phyloP scores from a whole-genome alignment of 106 monocot genomes.

The Hemerocallis citrina region DNA sequence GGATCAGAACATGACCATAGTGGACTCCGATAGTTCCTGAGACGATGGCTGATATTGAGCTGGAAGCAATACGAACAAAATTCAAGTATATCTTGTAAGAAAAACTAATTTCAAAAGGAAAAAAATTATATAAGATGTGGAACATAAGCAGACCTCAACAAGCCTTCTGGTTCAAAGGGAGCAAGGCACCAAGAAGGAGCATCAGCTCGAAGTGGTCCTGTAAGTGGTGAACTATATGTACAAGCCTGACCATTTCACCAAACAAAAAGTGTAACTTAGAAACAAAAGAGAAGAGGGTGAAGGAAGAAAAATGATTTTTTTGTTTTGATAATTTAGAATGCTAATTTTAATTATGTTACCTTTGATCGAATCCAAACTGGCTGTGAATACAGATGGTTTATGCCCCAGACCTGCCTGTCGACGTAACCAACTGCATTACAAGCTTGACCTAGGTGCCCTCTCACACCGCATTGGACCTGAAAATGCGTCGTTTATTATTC shows the following conservation, averaged over 20 bases:
- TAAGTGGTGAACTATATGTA: slow-evolving; percentile 25
- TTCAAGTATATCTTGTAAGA: not conserved
- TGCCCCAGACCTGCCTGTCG: slow-evolving; percentile 24
- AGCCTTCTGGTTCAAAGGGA: slow-evolving; percentile 62
- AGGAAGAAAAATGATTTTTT: no score
- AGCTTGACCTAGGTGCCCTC: slow-evolving; percentile 22
- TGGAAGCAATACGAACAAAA: not conserved
- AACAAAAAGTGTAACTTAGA: no score
- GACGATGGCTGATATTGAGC: slow-evolving; percentile 23
- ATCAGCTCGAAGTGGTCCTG: slow-evolving; percentile 32
- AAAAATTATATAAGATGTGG: not conserved
- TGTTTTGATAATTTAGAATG: no score
- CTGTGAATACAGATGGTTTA: slow-evolving; percentile 27
- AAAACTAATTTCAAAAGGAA: no score
- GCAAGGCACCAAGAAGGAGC: slow-evolving; percentile 52
- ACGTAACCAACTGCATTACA: slow-evolving; percentile 33
- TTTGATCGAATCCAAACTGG: slow-evolving; percentile 29
- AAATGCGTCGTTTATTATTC: not conserved
- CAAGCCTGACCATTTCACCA: slow-evolving; percentile 19
- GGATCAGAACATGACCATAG: slow-evolving; percentile 29
- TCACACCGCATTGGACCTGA: slow-evolving; percentile 26
- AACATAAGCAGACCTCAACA: slow-evolving; percentile 27
- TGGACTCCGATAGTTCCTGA: slow-evolving; percentile 25
- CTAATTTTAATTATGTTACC: not conserved
- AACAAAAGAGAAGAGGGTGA: no score